Evolutionary conservation across 1,284 basidiomycete genomes (phyloP), one percentile per base, ranked within the genome.

Genomic region (Apiotrichum sp.): DNA sequence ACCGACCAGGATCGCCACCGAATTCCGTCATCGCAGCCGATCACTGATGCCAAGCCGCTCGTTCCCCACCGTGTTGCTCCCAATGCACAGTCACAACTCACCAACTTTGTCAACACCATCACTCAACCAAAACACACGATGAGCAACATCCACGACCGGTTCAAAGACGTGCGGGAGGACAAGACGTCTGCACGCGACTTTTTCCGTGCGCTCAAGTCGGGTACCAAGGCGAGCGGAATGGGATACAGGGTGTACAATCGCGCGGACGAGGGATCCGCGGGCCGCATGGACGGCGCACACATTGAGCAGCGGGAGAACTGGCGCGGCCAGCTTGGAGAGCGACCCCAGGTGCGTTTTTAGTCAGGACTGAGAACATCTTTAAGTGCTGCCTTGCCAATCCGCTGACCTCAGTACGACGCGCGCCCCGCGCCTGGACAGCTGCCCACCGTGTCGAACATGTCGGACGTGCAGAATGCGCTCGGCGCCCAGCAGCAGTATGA

Each of bases 101-200:
- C 22, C 22, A 22, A 22, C 22, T 22, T 22, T 22, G 22, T 22
- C 22, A 22, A 22, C 22, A 22, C 22, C 22, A 22, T 22, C 22
- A 22, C 22, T 22, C 22, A 22, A 8, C 36, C 38, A 40, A 31
- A 29, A 50, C 34, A 41, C 41, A 55, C 34, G 8, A 58, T 54
- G 49, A 36, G 47, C 32, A 13, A 35, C 39, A 53, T 58, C 40
- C 56, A 58, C 45, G 56, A 58, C 31, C 52, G 56, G 22, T 58
- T 51, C 49, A 51, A 47, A 34, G 52, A 58, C 40, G 47, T 43
- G n/a, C 52, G 52, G 35, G 49, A 54, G 22, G 33, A 40, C 13
- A 32, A 48, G 13, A 36, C 44, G 6, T 38, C 35, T n/a, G 39
- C 36, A 31, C 46, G 47, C 33, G 46, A 47, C 47, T 58, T 58